These are phyloP conservation scores for Deinandra increscens DNA, from an alignment of 129 eudicot genomes.

Conservation along the genomic window DNA sequence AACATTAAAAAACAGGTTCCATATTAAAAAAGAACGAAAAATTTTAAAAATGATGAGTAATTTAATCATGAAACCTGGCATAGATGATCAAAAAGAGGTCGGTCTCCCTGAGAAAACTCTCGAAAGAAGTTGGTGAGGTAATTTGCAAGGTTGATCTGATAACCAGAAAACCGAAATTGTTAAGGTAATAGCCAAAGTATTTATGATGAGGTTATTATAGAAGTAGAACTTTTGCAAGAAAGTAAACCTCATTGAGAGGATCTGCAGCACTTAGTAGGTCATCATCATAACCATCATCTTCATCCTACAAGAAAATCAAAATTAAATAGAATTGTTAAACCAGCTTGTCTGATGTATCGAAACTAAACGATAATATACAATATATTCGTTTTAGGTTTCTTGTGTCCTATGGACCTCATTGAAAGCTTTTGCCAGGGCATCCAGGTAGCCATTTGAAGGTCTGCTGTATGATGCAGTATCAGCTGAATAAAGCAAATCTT, in stretches of 20 bases:
- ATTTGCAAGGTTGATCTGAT: conserved; percentile 71
- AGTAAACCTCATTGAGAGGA: conserved; percentile 84
- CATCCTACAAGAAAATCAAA: conserved; percentile 41
- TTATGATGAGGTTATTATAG: not conserved
- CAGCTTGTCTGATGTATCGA: not conserved
- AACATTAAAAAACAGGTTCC: not conserved
- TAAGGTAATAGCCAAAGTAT: not conserved
- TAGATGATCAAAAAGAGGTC: conserved; percentile 64
- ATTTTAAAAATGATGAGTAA: not conserved
- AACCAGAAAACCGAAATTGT: not conserved
- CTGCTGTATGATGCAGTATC: conserved; percentile 52
- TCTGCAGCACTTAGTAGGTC: conserved; percentile 72
- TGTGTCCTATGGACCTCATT: conserved; percentile 45
- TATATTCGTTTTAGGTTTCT: not conserved
- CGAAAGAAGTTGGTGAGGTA: conserved; percentile 57
- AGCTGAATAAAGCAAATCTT: conserved; percentile 44
- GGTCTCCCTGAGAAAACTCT: conserved; percentile 67
- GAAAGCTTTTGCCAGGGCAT: conserved; percentile 82
- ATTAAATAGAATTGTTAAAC: conserved; percentile 8
- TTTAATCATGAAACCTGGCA: conserved; percentile 56
- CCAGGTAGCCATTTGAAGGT: conserved; percentile 64
- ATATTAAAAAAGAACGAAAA: not conserved
- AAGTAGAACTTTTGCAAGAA: conserved; percentile 15
- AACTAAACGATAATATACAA: not conserved
- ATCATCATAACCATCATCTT: conserved; percentile 73